Conservation (phyloP, 306 rosid genomes). For the Cucurbita maxima region DNA sequence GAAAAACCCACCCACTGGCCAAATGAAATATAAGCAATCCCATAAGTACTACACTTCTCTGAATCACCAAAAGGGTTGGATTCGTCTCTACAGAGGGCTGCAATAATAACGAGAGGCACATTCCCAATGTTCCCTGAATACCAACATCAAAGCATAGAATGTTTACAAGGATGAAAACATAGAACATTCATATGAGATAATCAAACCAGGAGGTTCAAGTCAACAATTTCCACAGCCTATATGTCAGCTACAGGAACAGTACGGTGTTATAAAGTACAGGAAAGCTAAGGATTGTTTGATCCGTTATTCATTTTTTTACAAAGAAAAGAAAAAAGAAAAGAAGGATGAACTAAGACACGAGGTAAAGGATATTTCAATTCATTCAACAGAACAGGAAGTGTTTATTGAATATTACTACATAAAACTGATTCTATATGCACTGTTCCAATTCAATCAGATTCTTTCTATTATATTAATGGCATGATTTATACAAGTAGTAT, state of each 20-base stretch:
- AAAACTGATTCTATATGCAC: background rate
- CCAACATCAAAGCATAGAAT: slow-evolving; percentile 2
- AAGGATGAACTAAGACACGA: background rate
- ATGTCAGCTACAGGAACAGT: background rate
- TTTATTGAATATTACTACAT: background rate
- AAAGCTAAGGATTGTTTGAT: background rate
- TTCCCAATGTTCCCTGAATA: slow-evolving; percentile 90
- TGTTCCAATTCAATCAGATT: background rate
- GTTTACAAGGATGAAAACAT: background rate
- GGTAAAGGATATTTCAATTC: background rate
- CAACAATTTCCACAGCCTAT: background rate
- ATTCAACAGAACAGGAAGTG: background rate
- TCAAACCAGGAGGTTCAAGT: background rate
- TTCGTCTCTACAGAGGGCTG: slow-evolving; percentile 76
- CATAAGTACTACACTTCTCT: slow-evolving; percentile 59
- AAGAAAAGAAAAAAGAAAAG: background rate
- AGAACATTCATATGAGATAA: background rate
- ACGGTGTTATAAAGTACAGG: background rate
- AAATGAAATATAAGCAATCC: slow-evolving; percentile 89
- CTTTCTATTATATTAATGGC: background rate
- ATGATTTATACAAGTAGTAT: background rate
- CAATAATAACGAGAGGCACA: slow-evolving; percentile 86
- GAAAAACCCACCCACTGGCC: slow-evolving; percentile 91
- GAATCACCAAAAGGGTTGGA: slow-evolving; percentile 75
- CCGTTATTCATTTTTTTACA: background rate